Base-by-base conservation (phyloP, 2,329 filamentous ascomycete genomes). In the Colletotrichum sp. region DNA sequence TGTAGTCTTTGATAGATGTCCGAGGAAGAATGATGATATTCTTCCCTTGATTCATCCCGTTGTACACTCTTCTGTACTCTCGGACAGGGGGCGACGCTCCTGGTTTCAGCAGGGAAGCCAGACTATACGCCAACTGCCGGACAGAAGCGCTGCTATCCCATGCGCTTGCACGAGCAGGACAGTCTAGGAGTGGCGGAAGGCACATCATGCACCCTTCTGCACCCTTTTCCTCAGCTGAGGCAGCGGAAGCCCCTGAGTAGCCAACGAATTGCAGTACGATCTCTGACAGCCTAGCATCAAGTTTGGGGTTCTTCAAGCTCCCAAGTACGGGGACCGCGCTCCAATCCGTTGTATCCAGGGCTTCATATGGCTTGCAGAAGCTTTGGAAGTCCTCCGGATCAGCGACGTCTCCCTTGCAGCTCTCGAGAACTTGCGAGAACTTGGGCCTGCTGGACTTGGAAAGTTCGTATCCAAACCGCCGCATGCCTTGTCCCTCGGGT, bases 141-240 rank as follows among this genome's bases (percentile, higher is more conserved):
- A 91, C 84, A 9, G 81, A 71, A 30, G 85, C 86, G 71, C 90
- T 90, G 73, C 89, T 85, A 69, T 88, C 86, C 91, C 92, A 93
- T 18, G 90, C 89, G 79, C 88, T 92, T 59, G 88, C 87, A 34
- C 88, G 87, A n/a, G 82, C 80, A 21, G 89, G 88, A 72, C 88
- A 89, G 77, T 94, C 92, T 12, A 92, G 84, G 0, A 95, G 82
- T 26, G 93, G 87, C 0, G 93, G 92, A 1, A 96, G 87, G 81
- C 94, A 96, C 15, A 95, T 88, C 55, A 88, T 84, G 15, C 84
- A 80, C 1, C 78, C 74, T 4, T 82, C 77, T 3, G 72, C 72
- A 21, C 69, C 55, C 7, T 62, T 63, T 3, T 76, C 32, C 3
- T 77, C 76, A 60, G 85, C 62, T 57, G 84, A 82, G 4, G 86